Evolutionary conservation across 805 yeast genomes (phyloP), one percentile per base, ranked within the genome.

Genomic region (Blastobotrys robertii): DNA sequence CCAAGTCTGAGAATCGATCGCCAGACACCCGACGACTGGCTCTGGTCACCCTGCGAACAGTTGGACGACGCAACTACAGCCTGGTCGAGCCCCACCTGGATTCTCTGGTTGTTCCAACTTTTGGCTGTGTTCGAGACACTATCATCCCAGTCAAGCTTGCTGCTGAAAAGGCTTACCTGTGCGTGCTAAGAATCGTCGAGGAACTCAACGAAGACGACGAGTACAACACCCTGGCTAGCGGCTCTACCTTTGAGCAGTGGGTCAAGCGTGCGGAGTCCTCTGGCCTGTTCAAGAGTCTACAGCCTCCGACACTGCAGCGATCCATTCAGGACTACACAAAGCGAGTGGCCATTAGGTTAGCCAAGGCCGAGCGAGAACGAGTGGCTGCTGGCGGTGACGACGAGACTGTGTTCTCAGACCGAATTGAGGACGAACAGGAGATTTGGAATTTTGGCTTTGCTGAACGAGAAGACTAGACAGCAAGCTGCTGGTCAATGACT

Each of bases 71-170:
- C 53, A 75, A 80, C 45, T 73, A 68, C 49, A 70, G 68, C 0
- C 60, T 74, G 16, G 64, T 84, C 39, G 63, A 65, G 44, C 78
- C 81, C 9, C 67, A 70, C 53, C 65, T 75, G 49, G 77, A 78
- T 50, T 30, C 51, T 25, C 53, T 90, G 41, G 84, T 73, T 3
- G 85, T 92, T 10, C 69, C 84, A 9, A 79, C 87, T 2, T 90
- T 90, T 59, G 67, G 81, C 0, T 80, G 92, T 59, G 81, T 90
- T 34, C 72, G 98, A 50, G 96, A 88, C 56, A 72, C 79, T n/a
- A 69, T 84, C 38, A 85, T 90, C 55, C 97, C 98, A 3, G 80
- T 90, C 52, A 88, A 87, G 56, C 70, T 90, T 48, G 96, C 97
- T 1, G 95, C 95, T 6, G 98, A 90, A 60, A 85, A 85, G 66